Evolutionary conservation across 352 stramenopile genomes (phyloP).

Genomic region (Globisporangium echinulatum): DNA sequence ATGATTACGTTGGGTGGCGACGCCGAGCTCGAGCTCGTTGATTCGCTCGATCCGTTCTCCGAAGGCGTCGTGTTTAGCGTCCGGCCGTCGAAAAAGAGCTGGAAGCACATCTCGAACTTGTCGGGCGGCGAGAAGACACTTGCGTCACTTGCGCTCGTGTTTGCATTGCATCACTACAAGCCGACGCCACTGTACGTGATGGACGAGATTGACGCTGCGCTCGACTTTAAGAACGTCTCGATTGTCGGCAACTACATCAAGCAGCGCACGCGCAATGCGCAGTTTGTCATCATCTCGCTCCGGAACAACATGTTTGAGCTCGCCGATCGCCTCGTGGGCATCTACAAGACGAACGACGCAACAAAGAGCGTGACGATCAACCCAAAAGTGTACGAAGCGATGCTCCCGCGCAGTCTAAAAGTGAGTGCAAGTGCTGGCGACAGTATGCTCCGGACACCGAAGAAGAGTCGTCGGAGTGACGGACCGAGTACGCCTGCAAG

Average conservation of each 20-base stretch:
- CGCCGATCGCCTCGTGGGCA: slow-evolving; percentile 97
- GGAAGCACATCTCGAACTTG: slow-evolving; percentile 99
- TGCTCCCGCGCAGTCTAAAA: slow-evolving; percentile 11
- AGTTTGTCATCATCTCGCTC: slow-evolving; percentile 99
- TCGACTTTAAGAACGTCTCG: slow-evolving; percentile 99
- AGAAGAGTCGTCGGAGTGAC: slow-evolving; percentile 14
- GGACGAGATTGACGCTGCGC: slow-evolving; percentile 92
- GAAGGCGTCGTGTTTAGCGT: slow-evolving; percentile 99
- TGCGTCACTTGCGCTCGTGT: slow-evolving; percentile 98
- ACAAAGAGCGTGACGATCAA: slow-evolving; percentile 99
- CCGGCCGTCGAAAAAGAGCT: slow-evolving; percentile 98
- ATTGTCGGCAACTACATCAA: slow-evolving; percentile 99
- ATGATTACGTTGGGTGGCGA: slow-evolving; percentile 97
- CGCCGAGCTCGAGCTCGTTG: slow-evolving; percentile 98
- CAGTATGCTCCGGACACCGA: slow-evolving; percentile 8
- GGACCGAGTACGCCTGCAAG: slow-evolving; percentile 1
- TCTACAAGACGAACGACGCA: slow-evolving; percentile 99
- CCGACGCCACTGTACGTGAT: slow-evolving; percentile 99
- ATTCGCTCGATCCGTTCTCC: slow-evolving; percentile 98
- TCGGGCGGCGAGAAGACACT: slow-evolving; percentile 99
- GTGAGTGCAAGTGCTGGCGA: neutral
- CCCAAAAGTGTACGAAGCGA: slow-evolving; percentile 82
- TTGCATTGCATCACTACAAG: slow-evolving; percentile 99
- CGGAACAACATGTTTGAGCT: slow-evolving; percentile 99
- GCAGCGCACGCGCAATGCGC: slow-evolving; percentile 97